Conservation (phyloP, 768 basidiomycete genomes). For the Xerocomus brunneocitrinus region DNA sequence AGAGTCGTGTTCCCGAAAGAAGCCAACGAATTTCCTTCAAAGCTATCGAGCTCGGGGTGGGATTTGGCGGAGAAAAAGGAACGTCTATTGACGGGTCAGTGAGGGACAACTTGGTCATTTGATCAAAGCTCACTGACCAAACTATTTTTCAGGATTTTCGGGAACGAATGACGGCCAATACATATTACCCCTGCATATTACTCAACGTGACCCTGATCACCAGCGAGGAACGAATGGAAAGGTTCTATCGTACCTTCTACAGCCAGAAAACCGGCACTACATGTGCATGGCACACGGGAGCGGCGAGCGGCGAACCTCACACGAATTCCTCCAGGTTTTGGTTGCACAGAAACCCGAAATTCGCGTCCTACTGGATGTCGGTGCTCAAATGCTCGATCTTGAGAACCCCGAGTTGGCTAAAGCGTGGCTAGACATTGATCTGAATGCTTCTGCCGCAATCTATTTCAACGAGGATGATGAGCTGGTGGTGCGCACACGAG, state of each 20-base stretch:
- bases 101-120: neutral
- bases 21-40: slow-evolving; percentile 19
- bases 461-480: slow-evolving; percentile 16
- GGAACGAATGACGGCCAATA: slow-evolving; percentile 38
- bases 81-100: neutral
- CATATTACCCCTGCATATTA: slow-evolving; percentile 28
- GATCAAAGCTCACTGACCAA: slow-evolving; percentile 1
- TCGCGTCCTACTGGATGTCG: slow-evolving; percentile 46
- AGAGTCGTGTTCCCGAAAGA: slow-evolving; percentile 45
- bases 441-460: slow-evolving; percentile 16
- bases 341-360: slow-evolving; percentile 31
- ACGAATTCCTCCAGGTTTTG: slow-evolving; percentile 28
- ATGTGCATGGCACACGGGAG: neutral
- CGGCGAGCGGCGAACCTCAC: slow-evolving; percentile 8
- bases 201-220: slow-evolving; percentile 15
- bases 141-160: slow-evolving; percentile 28
- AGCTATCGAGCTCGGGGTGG: slow-evolving; percentile 15
- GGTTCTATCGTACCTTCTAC: slow-evolving; percentile 19
- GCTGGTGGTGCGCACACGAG: slow-evolving; percentile 30
- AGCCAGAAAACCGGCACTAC: slow-evolving; percentile 19
- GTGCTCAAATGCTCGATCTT: slow-evolving; percentile 50
- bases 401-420: slow-evolving; percentile 36
- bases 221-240: slow-evolving; percentile 13
- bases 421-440: slow-evolving; percentile 34
- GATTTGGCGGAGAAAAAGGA: slow-evolving; percentile 3